Evolutionary conservation across 225 moss, liverwort and hornwort species (phyloP).

Genomic region (Ulota crispa): DNA sequence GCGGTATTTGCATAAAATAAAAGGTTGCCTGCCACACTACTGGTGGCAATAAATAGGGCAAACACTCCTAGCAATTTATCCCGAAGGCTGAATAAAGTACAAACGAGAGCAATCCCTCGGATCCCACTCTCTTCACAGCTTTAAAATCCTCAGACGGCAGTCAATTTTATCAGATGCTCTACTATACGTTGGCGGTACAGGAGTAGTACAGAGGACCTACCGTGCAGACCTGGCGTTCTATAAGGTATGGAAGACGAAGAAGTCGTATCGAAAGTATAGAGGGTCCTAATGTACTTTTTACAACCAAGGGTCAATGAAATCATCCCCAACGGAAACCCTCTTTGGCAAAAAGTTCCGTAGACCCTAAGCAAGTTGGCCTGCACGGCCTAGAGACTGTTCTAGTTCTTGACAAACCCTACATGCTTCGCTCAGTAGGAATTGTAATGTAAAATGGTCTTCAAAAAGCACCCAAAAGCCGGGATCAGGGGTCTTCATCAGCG

Average conservation of each 20-base stretch:
- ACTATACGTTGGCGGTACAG: background rate
- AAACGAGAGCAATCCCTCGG: background rate
- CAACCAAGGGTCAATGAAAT: background rate
- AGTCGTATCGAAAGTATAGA: background rate
- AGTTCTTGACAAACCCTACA: too few relatives aligned
- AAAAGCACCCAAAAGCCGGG: background rate
- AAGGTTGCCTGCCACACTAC: background rate
- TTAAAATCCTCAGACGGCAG: background rate
- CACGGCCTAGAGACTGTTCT: background rate
- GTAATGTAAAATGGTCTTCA: background rate
- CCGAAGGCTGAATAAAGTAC: background rate
- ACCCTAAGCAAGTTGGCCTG: background rate
- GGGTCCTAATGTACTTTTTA: background rate
- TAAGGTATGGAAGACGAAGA: background rate
- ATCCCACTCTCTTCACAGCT: background rate
- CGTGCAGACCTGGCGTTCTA: background rate
- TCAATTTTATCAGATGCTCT: conserved; percentile 1
- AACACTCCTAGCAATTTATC: background rate
- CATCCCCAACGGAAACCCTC: background rate
- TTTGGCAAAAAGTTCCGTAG: background rate
- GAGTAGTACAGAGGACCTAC: conserved; percentile 1
- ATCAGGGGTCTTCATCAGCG: background rate
- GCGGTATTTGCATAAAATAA: conserved; percentile 1
- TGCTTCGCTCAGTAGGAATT: background rate
- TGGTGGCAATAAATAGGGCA: background rate